A percentile compares a stretch with the other conserved stretches of the same genome.
Evolutionary conservation across 2,329 filamentous ascomycete species (phyloP).

Genomic region (Gaeumannomyces tritici): DNA sequence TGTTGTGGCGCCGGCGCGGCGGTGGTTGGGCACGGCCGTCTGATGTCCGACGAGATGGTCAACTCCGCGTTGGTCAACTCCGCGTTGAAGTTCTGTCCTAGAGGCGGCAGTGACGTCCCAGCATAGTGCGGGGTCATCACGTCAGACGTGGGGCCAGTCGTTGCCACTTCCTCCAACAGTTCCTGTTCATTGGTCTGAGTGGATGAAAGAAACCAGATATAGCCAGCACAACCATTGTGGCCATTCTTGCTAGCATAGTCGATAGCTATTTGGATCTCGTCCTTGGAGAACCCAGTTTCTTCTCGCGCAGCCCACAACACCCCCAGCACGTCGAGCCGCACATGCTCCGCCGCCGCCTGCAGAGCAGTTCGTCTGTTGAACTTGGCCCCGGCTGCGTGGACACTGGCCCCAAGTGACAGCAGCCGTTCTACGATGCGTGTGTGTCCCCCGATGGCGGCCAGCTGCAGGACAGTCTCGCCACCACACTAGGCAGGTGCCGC

Average conservation of each 20-base stretch:
- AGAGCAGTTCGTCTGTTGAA: background rate
- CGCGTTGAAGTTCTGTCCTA: too few species aligned
- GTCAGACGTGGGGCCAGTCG: background rate
- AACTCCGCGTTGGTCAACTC: too few species aligned
- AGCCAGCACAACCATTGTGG: conserved; percentile 1
- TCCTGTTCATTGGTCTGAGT: background rate
- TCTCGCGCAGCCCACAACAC: background rate
- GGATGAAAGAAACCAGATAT: background rate
- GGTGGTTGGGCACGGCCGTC: background rate
- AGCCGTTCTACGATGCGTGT: background rate
- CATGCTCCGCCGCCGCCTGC: conserved; percentile 1
- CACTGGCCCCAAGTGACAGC: background rate
- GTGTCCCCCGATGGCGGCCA: background rate
- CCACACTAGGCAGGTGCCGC: background rate
- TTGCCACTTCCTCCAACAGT: background rate
- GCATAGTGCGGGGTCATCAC: background rate
- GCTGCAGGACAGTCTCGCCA: background rate
- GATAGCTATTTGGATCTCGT: background rate
- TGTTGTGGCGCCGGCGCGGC: too few species aligned
- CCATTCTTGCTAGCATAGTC: background rate
- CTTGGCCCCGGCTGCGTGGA: background rate
- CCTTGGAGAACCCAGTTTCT: background rate
- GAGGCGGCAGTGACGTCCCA: too few species aligned
- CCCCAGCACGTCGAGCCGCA: background rate
- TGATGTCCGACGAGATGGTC: too few species aligned